These are phyloP conservation scores for Pulveroboletus sp. DNA, from an alignment of 768 basidiomycete genomes.

Conservation along the genomic window DNA sequence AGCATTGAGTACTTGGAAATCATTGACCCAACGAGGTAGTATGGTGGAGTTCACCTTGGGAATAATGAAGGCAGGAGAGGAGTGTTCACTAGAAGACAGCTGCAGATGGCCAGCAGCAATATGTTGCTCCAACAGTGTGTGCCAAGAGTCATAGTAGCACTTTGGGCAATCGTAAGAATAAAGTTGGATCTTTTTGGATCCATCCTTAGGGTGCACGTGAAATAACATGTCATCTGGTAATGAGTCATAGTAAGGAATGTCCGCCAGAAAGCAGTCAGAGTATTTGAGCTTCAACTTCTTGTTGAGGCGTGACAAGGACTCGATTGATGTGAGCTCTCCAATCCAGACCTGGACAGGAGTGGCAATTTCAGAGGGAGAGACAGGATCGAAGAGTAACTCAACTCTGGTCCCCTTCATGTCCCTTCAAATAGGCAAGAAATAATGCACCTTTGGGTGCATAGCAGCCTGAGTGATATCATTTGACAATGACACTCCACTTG, in stretches of 20 bases:
- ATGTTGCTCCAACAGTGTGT: conserved; percentile 32
- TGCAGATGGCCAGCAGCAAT: conserved; percentile 30
- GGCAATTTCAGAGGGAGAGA: too few species aligned
- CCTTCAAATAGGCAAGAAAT: too few species aligned
- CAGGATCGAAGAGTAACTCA: too few species aligned
- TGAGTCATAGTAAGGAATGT: conserved; percentile 21
- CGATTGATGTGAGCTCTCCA: too few species aligned
- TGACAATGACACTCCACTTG: too few species aligned
- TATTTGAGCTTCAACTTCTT: too few species aligned
- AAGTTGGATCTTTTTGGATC: too few species aligned
- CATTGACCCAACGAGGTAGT: conserved; percentile 29
- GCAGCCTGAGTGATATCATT: too few species aligned
- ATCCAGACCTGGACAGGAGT: too few species aligned
- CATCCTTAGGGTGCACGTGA: conserved; percentile 26
- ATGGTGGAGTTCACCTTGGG: conserved; percentile 28
- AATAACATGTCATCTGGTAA: conserved; percentile 23
- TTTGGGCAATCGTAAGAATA: conserved; percentile 31
- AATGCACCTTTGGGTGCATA: too few species aligned
- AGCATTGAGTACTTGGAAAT: conserved; percentile 24
- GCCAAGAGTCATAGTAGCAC: conserved; percentile 34
- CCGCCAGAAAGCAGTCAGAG: conserved; percentile 25
- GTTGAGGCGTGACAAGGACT: too few species aligned
- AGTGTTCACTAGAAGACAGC: conserved; percentile 25
- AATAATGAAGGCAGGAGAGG: conserved; percentile 39
- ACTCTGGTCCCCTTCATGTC: too few species aligned